phyloP scores from a whole-genome alignment of 1,139 yeast species.

The Magnusiomyces starmeri region DNA sequence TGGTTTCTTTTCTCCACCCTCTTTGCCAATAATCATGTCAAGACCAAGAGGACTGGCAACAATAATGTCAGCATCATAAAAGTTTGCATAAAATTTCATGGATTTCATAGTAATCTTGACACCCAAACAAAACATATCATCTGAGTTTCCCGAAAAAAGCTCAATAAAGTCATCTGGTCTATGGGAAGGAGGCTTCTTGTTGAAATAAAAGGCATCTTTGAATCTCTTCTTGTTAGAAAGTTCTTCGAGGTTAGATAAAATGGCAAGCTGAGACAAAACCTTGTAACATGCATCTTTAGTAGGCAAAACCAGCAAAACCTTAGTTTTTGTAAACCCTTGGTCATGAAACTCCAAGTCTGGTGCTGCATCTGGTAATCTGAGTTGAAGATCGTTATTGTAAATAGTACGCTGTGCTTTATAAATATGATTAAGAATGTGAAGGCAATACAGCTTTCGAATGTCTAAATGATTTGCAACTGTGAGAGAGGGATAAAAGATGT shows the following conservation, averaged over 20 bases:
- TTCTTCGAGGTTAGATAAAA: constrained; percentile 60
- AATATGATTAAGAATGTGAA: constrained; percentile 78
- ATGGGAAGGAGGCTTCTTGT: constrained; percentile 42
- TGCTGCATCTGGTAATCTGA: constrained; percentile 40
- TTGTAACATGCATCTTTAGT: constrained; percentile 74
- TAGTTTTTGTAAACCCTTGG: constrained; percentile 94
- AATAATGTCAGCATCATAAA: constrained; percentile 77
- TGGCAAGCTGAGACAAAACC: constrained; percentile 55
- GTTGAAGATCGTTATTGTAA: constrained; percentile 61
- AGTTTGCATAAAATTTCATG: constrained; percentile 73
- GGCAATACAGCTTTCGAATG: constrained; percentile 55
- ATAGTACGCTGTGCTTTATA: constrained; percentile 79
- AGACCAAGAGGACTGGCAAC: constrained; percentile 91
- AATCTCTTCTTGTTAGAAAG: constrained; percentile 78
- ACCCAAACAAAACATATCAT: constrained; percentile 87
- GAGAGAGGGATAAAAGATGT: constrained; percentile 58
- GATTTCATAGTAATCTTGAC: constrained; percentile 84
- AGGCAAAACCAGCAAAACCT: constrained; percentile 74
- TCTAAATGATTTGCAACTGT: constrained; percentile 38
- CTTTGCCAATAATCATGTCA: constrained; percentile 63
- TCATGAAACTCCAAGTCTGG: constrained; percentile 61
- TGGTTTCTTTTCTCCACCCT: constrained; percentile 29
- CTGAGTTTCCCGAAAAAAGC: constrained; percentile 79
- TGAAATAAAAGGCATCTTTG: constrained; percentile 56
- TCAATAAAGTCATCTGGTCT: constrained; percentile 82